Evolutionary conservation across 371 early-diverging fungal genomes (phyloP).

Genomic region (Mucor lusitanicus): DNA sequence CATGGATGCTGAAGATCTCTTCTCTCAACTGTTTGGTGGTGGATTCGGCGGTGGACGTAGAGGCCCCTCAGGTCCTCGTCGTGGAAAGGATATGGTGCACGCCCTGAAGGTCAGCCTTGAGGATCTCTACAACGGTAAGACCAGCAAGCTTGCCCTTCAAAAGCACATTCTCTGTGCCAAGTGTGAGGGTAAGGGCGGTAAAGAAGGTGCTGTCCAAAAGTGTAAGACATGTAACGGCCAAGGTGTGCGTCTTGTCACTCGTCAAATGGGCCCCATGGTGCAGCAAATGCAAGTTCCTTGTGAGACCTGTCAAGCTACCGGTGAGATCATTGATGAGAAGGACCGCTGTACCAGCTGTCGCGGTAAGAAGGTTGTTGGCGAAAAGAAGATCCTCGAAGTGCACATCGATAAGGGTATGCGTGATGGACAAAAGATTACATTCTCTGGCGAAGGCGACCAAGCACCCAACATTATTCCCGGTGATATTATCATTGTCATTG

Average conservation of each 20-base stretch:
- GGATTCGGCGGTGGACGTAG: slow-evolving; percentile 61
- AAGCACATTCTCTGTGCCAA: slow-evolving; percentile 82
- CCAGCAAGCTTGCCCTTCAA: slow-evolving; percentile 87
- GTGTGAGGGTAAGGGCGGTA: slow-evolving; percentile 85
- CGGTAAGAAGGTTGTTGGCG: slow-evolving; percentile 77
- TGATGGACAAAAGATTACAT: slow-evolving; percentile 92
- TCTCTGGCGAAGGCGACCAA: slow-evolving; percentile 92
- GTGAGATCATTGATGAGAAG: slow-evolving; percentile 86
- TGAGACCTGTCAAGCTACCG: slow-evolving; percentile 85
- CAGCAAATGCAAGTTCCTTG: slow-evolving; percentile 97
- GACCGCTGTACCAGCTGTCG: slow-evolving; percentile 88
- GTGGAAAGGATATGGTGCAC: slow-evolving; percentile 78
- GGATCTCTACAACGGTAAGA: slow-evolving; percentile 93
- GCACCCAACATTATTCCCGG: slow-evolving; percentile 71
- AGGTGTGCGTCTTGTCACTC: slow-evolving; percentile 81
- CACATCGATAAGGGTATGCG: slow-evolving; percentile 93
- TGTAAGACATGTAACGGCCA: slow-evolving; percentile 83
- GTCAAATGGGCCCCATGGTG: slow-evolving; percentile 97
- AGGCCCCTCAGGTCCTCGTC: slow-evolving; percentile 73
- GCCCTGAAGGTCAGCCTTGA: slow-evolving; percentile 87
- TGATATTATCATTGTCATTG: slow-evolving; percentile 89
- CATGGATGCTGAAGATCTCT: slow-evolving; percentile 85
- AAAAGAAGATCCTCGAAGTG: slow-evolving; percentile 88
- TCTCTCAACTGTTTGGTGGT: slow-evolving; percentile 78
- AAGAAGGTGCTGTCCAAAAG: slow-evolving; percentile 65